Conservation (phyloP, 176 grass and related monocot genomes). For the Ensete ventricosum region DNA sequence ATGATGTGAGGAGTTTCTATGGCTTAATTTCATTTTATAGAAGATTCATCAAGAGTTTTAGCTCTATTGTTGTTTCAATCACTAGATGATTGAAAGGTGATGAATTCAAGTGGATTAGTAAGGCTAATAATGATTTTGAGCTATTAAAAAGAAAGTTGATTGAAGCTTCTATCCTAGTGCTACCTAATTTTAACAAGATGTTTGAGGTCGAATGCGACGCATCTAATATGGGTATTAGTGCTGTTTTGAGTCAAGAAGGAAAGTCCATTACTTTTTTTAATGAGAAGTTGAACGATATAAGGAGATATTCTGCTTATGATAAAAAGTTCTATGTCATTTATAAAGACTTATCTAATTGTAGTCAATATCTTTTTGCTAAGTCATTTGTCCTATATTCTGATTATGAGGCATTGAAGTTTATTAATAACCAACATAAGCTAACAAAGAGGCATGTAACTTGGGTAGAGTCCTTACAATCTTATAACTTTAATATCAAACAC, state of each 20-base stretch:
- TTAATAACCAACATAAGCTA: constrained; percentile 17
- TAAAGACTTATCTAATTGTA: constrained; percentile 13
- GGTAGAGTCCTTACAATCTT: constrained; percentile 16
- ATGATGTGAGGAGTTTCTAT: not conserved
- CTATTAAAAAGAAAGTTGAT: not conserved
- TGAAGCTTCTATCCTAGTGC: not conserved
- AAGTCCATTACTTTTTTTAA: constrained; percentile 17
- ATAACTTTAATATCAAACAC: constrained; percentile 22
- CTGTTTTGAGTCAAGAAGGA: constrained; percentile 7
- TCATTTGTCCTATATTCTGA: too few relatives aligned
- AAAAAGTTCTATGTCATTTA: constrained; percentile 22
- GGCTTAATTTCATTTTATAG: not conserved
- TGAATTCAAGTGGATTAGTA: not conserved
- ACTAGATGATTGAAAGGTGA: not conserved
- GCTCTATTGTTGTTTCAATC: not conserved
- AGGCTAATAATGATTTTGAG: not conserved
- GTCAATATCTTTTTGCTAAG: not conserved
- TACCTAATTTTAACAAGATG: not conserved
- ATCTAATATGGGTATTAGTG: constrained; percentile 4
- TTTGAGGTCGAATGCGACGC: not conserved
- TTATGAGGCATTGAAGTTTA: constrained; percentile 16
- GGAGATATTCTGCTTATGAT: constrained; percentile 18
- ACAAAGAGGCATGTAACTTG: not conserved
- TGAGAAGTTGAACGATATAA: constrained; percentile 12
- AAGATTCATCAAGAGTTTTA: not conserved